Evolutionary conservation across 805 yeast species (phyloP), one percentile per base, ranked within the genome.

Genomic region (Tetrapisispora namnaoensis): DNA sequence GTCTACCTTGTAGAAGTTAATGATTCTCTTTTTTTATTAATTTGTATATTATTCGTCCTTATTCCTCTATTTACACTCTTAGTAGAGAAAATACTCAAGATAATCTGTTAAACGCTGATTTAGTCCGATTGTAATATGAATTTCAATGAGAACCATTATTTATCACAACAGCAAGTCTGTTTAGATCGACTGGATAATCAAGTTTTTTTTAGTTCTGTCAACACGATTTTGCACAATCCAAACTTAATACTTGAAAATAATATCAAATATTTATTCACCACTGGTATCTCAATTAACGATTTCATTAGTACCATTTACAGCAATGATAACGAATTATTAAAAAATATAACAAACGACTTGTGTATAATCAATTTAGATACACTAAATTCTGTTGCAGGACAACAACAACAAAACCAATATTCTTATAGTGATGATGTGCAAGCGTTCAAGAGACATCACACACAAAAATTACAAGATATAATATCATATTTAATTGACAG

Each of bases 141-240:
- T 13, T 44, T 50, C 18, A 30, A 46, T 18, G 35, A 49, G 27
- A 50, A 47, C 8, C 51, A 49, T 32, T 49, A 50, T 40, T 30
- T 51, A 34, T 44, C 55, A 14, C 45, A 53, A 20, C 52, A 55
- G 17, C 52, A 51, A 35, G 40, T 51, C 21, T 45, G 43, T 37
- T 74, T 79, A 3, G 79, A 75, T 55, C 66, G 63, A 50, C 50
- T 76, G 17, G 59, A 70, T 10, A 66, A 67, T 18, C 61, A 67
- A 42, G 58, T 75, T 2, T 74, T 71, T 66, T 62, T 76, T 30
- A 80, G 81, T 1, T 77, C 80, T 1, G 53, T 73, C 48, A 63
- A 72, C 20, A 30, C 45, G 65, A 71, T 1, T 57, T 73, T n/a
- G 63, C 70, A 1, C 48, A 54, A 28, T 54, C 56, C 9, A 30